phyloP scores from a whole-genome alignment of 345 rosid genomes.

The Ceriops tagal region DNA sequence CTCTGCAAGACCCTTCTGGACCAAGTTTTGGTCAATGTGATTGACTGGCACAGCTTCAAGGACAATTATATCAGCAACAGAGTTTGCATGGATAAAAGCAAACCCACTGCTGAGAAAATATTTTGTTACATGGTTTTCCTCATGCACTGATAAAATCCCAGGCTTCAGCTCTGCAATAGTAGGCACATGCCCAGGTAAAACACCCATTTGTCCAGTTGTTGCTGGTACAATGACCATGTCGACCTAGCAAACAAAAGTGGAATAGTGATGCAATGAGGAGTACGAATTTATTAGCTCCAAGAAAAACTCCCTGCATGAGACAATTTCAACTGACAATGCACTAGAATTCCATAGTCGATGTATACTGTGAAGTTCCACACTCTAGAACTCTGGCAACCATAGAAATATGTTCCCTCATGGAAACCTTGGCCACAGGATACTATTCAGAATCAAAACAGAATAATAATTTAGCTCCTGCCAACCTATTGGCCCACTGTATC shows the following conservation, averaged over 20 bases:
- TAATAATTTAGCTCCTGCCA: too few species aligned
- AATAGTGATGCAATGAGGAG: background rate
- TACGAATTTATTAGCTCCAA: background rate
- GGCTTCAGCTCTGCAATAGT: slow-evolving; percentile 90
- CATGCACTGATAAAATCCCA: slow-evolving; percentile 80
- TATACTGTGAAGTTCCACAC: background rate
- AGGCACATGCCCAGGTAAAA: slow-evolving; percentile 80
- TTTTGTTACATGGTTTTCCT: slow-evolving; percentile 64
- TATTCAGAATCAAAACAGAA: too few species aligned
- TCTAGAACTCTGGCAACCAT: background rate
- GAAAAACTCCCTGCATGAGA: background rate
- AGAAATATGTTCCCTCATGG: background rate
- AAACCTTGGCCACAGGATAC: too few species aligned
- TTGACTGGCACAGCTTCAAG: slow-evolving; percentile 79
- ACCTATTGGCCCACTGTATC: too few species aligned
- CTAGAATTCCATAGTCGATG: background rate
- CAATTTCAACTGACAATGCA: too few species aligned
- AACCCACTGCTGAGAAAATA: slow-evolving; percentile 91
- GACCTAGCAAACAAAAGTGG: slow-evolving; percentile 42
- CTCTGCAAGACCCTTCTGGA: slow-evolving; percentile 82
- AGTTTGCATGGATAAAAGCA: slow-evolving; percentile 75
- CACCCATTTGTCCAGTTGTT: slow-evolving; percentile 91
- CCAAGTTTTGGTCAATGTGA: slow-evolving; percentile 58
- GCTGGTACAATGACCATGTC: slow-evolving; percentile 96
- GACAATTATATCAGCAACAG: slow-evolving; percentile 67